These are phyloP conservation scores for Pholiota microspora DNA, from an alignment of 768 basidiomycete genomes.

Conservation along the genomic window DNA sequence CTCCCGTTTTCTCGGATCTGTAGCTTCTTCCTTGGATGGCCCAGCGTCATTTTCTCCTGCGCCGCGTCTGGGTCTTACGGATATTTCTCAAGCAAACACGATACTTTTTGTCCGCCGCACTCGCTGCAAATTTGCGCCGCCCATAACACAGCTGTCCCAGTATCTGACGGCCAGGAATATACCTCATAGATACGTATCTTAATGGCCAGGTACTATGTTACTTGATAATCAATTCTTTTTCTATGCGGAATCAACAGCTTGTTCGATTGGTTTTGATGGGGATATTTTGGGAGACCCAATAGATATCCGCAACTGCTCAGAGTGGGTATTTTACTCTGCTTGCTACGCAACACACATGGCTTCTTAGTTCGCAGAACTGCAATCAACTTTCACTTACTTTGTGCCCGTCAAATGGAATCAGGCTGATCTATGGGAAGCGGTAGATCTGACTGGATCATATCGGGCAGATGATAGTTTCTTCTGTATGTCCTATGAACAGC, in stretches of 20 bases:
- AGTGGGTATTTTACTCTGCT: constrained; percentile 13
- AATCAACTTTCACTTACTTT: neutral
- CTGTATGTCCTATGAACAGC: neutral
- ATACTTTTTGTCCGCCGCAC: neutral
- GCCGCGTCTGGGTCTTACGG: constrained; percentile 5
- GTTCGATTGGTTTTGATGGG: neutral
- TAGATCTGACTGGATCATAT: neutral
- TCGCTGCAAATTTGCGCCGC: neutral
- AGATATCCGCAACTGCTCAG: constrained; percentile 9
- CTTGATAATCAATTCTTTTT: neutral
- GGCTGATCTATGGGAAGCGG: neutral
- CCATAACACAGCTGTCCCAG: too few relatives aligned
- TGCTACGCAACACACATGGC: neutral
- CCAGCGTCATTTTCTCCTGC: constrained; percentile 3
- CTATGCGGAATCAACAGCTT: neutral
- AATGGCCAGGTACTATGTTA: neutral
- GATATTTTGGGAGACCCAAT: constrained; percentile 9
- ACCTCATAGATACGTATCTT: too few relatives aligned
- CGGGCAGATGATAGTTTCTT: neutral
- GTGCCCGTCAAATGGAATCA: constrained; percentile 4
- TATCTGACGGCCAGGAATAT: too few relatives aligned
- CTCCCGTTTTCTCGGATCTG: constrained; percentile 3
- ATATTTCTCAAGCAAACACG: neutral
- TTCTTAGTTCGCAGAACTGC: neutral
- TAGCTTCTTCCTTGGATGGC: constrained; percentile 12